These are phyloP conservation scores for Trichoderma afroharzianum DNA, from an alignment of 2,329 filamentous ascomycete genomes.

Conservation along the genomic window DNA sequence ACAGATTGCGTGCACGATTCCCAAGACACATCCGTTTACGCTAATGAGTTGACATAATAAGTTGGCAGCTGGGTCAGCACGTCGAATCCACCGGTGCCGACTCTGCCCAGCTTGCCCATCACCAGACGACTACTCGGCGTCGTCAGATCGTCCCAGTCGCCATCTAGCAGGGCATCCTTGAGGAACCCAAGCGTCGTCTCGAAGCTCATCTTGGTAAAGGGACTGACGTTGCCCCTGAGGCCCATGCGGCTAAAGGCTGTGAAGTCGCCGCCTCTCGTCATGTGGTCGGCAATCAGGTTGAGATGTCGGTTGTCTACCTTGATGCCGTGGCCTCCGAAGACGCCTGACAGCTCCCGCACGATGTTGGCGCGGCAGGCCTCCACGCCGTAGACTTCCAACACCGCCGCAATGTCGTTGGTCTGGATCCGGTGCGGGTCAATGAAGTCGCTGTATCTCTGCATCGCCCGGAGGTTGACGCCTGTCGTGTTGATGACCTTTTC, in stretches of 20 bases:
- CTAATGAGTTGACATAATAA: slow-evolving; percentile 35
- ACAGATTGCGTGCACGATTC: background rate
- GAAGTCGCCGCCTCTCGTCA: slow-evolving; percentile 91
- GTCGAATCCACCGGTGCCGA: slow-evolving; percentile 91
- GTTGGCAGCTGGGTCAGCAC: slow-evolving; percentile 64
- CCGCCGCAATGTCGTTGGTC: slow-evolving; percentile 88
- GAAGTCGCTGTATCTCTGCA: slow-evolving; percentile 82
- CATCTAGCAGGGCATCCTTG: slow-evolving; percentile 84
- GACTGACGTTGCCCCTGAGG: slow-evolving; percentile 76
- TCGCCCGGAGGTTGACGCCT: slow-evolving; percentile 84
- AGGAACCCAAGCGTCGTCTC: slow-evolving; percentile 95
- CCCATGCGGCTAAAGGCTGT: slow-evolving; percentile 91
- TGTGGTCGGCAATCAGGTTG: slow-evolving; percentile 93
- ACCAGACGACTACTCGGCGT: slow-evolving; percentile 87
- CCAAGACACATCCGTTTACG: background rate
- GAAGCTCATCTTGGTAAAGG: slow-evolving; percentile 99
- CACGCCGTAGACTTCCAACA: slow-evolving; percentile 83
- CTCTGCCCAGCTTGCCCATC: slow-evolving; percentile 73
- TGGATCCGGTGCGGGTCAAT: slow-evolving; percentile 82
- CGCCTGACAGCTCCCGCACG: slow-evolving; percentile 76
- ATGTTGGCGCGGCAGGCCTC: slow-evolving; percentile 88
- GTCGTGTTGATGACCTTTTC: slow-evolving; percentile 67
- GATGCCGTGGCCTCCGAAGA: slow-evolving; percentile 91
- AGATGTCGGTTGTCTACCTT: slow-evolving; percentile 86
- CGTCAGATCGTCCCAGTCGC: slow-evolving; percentile 83